phyloP scores from a whole-genome alignment of 257 asterid genomes.

The Paraleonurus japonicus region DNA sequence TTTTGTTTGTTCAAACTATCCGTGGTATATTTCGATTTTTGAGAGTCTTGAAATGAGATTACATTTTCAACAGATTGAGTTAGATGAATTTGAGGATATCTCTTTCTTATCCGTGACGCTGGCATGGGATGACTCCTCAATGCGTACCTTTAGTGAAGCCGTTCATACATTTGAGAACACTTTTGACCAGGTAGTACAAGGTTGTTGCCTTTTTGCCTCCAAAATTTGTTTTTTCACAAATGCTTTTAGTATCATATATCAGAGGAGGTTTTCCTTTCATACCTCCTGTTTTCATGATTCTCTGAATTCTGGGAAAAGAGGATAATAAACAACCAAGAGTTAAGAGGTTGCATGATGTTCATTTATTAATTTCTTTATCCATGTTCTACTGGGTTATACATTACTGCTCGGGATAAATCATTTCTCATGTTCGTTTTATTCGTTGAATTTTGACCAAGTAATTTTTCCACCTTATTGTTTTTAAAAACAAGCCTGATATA shows the following conservation, averaged over 20 bases:
- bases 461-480: neutral
- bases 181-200: slow-evolving; percentile 67
- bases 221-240: neutral
- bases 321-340: neutral
- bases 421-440: neutral
- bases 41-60: neutral
- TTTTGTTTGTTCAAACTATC: slow-evolving; percentile 15
- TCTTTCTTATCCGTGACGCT: slow-evolving; percentile 58
- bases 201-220: slow-evolving; percentile 24
- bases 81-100: slow-evolving; percentile 68
- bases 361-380: neutral
- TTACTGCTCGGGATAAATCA: neutral
- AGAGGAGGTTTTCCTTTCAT: neutral
- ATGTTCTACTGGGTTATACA: neutral
- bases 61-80: slow-evolving; percentile 62
- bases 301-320: neutral
- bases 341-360: neutral
- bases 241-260: neutral
- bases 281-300: slow-evolving; percentile 1
- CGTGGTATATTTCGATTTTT: neutral
- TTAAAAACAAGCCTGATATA: neutral
- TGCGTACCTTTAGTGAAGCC: slow-evolving; percentile 59
- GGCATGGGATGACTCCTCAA: slow-evolving; percentile 70
- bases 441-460: neutral
- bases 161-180: slow-evolving; percentile 46